Conservation (phyloP, 768 basidiomycete genomes). For the Sarcodon sp. region DNA sequence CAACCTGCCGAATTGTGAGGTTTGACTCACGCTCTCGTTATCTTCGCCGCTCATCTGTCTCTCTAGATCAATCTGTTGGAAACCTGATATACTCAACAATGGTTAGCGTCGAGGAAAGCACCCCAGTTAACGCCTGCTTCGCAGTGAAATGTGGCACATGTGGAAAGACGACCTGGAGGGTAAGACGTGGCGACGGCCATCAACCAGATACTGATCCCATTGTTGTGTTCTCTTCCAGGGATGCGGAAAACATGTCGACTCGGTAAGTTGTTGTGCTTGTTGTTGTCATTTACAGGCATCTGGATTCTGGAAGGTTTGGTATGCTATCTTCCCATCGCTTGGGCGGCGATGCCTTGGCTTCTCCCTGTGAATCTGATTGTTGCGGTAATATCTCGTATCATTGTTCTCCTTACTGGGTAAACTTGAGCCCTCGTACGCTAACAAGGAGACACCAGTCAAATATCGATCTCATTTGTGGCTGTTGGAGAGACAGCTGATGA, state of each 20-base stretch:
- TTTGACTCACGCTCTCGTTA: no score
- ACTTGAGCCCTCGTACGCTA: no score
- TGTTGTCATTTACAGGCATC: not conserved
- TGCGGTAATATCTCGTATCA: not conserved
- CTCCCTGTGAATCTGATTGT: not conserved
- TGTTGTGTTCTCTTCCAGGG: constrained; percentile 34
- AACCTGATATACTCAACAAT: no score
- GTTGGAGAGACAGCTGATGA: not conserved
- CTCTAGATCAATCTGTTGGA: no score
- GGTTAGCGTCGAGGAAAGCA: not conserved
- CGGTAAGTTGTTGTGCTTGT: constrained; percentile 27
- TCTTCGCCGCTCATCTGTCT: no score
- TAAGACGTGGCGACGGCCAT: constrained; percentile 16
- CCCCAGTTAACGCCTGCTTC: constrained; percentile 42
- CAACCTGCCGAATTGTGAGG: no score
- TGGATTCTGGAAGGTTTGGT: not conserved
- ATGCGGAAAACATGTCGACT: constrained; percentile 54
- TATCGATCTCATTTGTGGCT: not conserved
- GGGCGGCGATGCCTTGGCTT: not conserved
- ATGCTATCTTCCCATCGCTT: not conserved
- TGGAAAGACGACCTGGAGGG: constrained; percentile 62
- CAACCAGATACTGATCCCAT: constrained; percentile 3
- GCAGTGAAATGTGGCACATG: constrained; percentile 46
- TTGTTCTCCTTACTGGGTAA: not conserved
- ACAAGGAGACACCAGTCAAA: not conserved